A percentile compares a stretch with the other conserved stretches of the same genome.
Conservation (phyloP, 495 filamentous ascomycete species). For the Podospora pseudopauciseta region DNA sequence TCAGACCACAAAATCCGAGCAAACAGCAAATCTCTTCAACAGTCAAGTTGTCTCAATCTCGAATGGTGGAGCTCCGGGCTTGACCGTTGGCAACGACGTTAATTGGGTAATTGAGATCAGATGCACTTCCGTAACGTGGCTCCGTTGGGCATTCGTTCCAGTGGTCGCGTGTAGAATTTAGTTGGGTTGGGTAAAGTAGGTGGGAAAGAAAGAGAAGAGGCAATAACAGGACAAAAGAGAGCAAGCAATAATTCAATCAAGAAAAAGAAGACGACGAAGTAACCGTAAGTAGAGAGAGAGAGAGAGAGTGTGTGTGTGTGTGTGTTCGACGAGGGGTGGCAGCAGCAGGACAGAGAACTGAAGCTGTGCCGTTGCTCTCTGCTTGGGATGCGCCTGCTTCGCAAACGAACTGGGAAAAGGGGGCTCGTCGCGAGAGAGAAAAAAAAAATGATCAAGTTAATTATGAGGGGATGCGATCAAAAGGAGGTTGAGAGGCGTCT, state of each 20-base stretch:
- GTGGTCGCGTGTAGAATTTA: background rate
- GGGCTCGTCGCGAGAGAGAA: background rate
- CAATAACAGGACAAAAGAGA: background rate
- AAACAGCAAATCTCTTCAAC: background rate
- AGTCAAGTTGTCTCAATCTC: constrained; percentile 9
- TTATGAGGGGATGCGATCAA: constrained; percentile 1
- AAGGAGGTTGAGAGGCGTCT: constrained; percentile 6
- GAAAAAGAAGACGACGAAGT: constrained; percentile 2
- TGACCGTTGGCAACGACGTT: constrained; percentile 7
- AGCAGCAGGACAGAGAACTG: constrained; percentile 1
- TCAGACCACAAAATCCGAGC: background rate
- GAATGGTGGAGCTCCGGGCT: constrained; percentile 16
- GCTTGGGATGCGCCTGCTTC: background rate
- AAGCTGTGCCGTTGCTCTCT: background rate
- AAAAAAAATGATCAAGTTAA: constrained; percentile 8
- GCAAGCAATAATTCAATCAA: background rate
- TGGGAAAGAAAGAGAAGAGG: background rate
- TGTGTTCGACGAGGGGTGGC: background rate
- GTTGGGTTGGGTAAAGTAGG: too few species aligned
- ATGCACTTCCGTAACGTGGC: background rate
- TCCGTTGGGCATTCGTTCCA: background rate
- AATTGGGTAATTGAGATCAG: constrained; percentile 7
- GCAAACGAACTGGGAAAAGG: background rate
- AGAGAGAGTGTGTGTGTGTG: background rate
- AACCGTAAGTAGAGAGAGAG: background rate